Evolutionary conservation across 1,284 basidiomycete genomes (phyloP).

Genomic region (Ustilago bromivora): DNA sequence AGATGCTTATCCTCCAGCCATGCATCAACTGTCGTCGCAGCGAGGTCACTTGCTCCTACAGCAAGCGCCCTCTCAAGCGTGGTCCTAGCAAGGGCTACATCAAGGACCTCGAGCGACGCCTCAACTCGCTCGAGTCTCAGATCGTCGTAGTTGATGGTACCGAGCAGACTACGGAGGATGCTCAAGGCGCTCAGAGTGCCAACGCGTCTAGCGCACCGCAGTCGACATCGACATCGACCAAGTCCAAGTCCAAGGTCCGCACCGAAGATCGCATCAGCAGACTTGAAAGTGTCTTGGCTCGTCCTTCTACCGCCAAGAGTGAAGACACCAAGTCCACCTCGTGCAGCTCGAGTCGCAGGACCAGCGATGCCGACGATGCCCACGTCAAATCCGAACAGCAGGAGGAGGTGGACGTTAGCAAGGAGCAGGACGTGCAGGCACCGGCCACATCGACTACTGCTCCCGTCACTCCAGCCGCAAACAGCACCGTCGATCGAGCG

Average conservation of each 20-base stretch:
- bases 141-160: slow-evolving; percentile 14
- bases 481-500: not conserved
- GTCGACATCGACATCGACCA: not conserved
- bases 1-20: slow-evolving; percentile 59
- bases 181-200: not conserved
- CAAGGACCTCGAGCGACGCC: slow-evolving; percentile 58
- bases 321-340: slow-evolving; percentile 2
- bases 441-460: not conserved
- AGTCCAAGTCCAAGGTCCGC: slow-evolving; percentile 43
- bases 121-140: slow-evolving; percentile 56
- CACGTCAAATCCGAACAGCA: slow-evolving; percentile 9
- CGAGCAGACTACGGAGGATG: not conserved
- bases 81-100: slow-evolving; percentile 60
- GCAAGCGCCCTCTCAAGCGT: slow-evolving; percentile 55
- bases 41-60: slow-evolving; percentile 50
- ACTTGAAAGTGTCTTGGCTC: slow-evolving; percentile 35
- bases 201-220: not conserved
- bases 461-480: not conserved
- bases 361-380: slow-evolving; percentile 5
- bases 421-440: not conserved
- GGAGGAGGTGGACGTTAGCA: not conserved
- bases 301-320: slow-evolving; percentile 19
- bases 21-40: slow-evolving; percentile 56
- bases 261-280: slow-evolving; percentile 49
- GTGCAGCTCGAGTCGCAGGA: slow-evolving; percentile 13